These are phyloP conservation scores for Helenozyma baotianmanensis DNA, from an alignment of 805 yeast species.

Conservation along the genomic window DNA sequence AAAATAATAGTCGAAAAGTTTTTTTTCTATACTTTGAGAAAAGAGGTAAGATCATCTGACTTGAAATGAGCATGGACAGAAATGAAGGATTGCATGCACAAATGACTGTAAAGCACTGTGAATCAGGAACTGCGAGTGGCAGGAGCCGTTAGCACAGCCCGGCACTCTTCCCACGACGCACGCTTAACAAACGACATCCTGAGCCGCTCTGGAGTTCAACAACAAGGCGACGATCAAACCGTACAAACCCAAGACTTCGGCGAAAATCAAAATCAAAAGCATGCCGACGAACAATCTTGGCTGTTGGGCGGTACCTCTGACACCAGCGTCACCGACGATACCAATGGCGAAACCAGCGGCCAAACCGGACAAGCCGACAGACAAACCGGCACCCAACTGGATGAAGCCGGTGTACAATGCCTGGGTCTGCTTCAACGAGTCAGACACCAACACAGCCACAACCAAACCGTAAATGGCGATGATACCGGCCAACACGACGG, in stretches of 20 bases:
- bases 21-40: slow-evolving; percentile 10
- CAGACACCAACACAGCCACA: slow-evolving; percentile 91
- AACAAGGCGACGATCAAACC: slow-evolving; percentile 97
- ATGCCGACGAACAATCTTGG: slow-evolving; percentile 98
- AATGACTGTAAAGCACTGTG: not conserved
- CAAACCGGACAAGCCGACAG: slow-evolving; percentile 94
- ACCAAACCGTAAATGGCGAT: slow-evolving; percentile 98
- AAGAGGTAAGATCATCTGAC: slow-evolving; percentile 7
- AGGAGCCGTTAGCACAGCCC: not conserved
- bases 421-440: slow-evolving; percentile 82
- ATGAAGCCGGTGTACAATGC: slow-evolving; percentile 93
- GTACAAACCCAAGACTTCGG: slow-evolving; percentile 97
- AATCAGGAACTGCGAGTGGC: not conserved
- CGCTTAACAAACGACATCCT: slow-evolving; percentile 75
- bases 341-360: slow-evolving; percentile 99
- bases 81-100: slow-evolving; percentile 10
- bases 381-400: slow-evolving; percentile 96
- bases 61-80: slow-evolving; percentile 9
- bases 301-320: slow-evolving; percentile 96
- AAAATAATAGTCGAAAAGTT: slow-evolving; percentile 1
- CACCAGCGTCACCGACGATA: slow-evolving; percentile 99
- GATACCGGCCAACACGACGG: slow-evolving; percentile 99
- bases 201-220: slow-evolving; percentile 96
- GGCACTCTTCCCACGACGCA: too few relatives aligned
- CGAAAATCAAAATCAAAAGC: slow-evolving; percentile 97